A percentile compares a stretch with the other conserved stretches of the same genome.
These are phyloP conservation scores for Scutellaria galericulata DNA, from an alignment of 257 asterid genomes.

Conservation along the genomic window DNA sequence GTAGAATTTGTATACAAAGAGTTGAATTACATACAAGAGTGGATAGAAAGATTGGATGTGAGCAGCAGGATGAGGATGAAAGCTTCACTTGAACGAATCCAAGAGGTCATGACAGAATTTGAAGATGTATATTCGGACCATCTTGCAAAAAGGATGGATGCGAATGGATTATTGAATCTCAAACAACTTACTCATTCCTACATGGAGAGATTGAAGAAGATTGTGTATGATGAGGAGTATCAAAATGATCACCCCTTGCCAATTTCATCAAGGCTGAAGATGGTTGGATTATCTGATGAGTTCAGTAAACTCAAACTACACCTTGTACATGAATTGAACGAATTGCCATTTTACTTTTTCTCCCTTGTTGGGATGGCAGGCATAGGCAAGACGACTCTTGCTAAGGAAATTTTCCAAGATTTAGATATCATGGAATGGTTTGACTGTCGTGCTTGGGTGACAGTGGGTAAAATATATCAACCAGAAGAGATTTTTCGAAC, in stretches of 20 bases:
- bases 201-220: neutral
- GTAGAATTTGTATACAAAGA: no score
- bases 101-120: no score
- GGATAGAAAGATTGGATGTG: no score
- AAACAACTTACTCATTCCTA: neutral
- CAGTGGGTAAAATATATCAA: neutral
- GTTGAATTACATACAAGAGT: no score
- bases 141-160: no score
- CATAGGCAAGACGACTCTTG: conserved; percentile 13
- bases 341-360: neutral
- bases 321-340: no score
- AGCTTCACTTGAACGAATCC: no score
- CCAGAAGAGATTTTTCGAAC: neutral
- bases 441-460: neutral
- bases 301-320: neutral
- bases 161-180: no score
- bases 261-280: neutral
- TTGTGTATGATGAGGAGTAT: neutral
- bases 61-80: no score
- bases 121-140: no score
- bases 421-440: neutral
- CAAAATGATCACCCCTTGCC: neutral
- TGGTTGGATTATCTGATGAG: neutral
- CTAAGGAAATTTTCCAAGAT: neutral
- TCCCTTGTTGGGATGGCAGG: conserved; percentile 6